Conservation (phyloP, 257 asterid genomes). For the Petunia axillaris region DNA sequence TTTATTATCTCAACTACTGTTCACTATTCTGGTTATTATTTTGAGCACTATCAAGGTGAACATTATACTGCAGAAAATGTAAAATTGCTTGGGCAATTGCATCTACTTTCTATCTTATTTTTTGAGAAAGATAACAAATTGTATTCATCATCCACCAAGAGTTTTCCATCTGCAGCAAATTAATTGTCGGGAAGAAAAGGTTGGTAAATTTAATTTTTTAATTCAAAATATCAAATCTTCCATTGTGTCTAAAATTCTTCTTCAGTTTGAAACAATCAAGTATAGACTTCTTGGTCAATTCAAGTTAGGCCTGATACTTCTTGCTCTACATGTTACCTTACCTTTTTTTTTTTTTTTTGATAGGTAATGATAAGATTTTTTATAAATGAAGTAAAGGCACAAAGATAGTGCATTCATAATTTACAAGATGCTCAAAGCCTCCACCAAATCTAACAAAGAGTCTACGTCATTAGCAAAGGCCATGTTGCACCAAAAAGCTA, state of each 20-base stretch:
- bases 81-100: background rate
- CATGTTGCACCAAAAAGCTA: too few relatives aligned
- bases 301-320: conserved; percentile 1
- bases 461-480: too few relatives aligned
- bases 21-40: background rate
- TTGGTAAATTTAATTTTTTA: background rate
- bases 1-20: background rate
- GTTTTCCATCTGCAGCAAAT: background rate
- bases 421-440: too few relatives aligned
- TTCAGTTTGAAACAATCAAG: conserved; percentile 12
- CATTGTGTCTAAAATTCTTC: background rate
- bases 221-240: background rate
- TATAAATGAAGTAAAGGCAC: too few relatives aligned
- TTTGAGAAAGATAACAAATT: too few relatives aligned
- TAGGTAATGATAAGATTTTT: too few relatives aligned
- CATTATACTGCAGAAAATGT: background rate
- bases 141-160: too few relatives aligned
- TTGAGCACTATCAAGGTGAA: background rate
- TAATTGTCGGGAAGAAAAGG: background rate
- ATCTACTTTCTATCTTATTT: background rate
- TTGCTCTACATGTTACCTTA: background rate
- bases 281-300: conserved; percentile 15
- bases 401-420: too few relatives aligned
- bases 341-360: too few relatives aligned
- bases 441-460: too few relatives aligned